Evolutionary conservation across 1,139 yeast genomes (phyloP).

Genomic region (Debaryomyces fabryi): DNA sequence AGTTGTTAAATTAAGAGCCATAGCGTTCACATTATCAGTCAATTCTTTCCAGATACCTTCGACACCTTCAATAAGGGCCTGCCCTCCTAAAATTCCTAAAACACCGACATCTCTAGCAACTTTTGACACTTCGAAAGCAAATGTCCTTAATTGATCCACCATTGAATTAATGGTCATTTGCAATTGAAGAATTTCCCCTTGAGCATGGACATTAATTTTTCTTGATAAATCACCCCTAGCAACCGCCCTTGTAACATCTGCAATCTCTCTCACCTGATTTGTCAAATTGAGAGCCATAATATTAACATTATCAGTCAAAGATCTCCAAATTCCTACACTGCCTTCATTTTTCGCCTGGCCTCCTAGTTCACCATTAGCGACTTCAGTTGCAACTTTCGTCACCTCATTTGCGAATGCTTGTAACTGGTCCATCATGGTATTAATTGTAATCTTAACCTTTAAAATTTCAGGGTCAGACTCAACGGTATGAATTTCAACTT

Average conservation of each 20-base stretch:
- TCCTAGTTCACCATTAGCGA: slow-evolving; percentile 85
- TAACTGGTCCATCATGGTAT: slow-evolving; percentile 86
- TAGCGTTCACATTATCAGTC: slow-evolving; percentile 87
- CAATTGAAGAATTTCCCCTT: slow-evolving; percentile 76
- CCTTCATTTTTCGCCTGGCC: slow-evolving; percentile 87
- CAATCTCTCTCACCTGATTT: slow-evolving; percentile 81
- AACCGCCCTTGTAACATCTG: slow-evolving; percentile 85
- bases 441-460: slow-evolving; percentile 78
- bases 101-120: slow-evolving; percentile 92
- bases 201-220: slow-evolving; percentile 81
- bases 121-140: slow-evolving; percentile 85
- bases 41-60: slow-evolving; percentile 91
- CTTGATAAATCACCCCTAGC: slow-evolving; percentile 79
- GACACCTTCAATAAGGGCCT: slow-evolving; percentile 80
- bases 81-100: slow-evolving; percentile 85
- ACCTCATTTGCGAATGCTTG: slow-evolving; percentile 83
- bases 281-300: slow-evolving; percentile 87
- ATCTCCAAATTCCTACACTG: slow-evolving; percentile 85
- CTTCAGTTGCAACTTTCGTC: slow-evolving; percentile 84
- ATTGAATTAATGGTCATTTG: slow-evolving; percentile 81
- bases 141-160: slow-evolving; percentile 87
- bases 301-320: slow-evolving; percentile 80
- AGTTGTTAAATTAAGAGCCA: slow-evolving; percentile 85
- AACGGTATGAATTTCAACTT: slow-evolving; percentile 70
- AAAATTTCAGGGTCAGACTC: slow-evolving; percentile 77